These are phyloP conservation scores for Dianthus caryophyllus DNA, from an alignment of 148 eudicot genomes.

Conservation along the genomic window DNA sequence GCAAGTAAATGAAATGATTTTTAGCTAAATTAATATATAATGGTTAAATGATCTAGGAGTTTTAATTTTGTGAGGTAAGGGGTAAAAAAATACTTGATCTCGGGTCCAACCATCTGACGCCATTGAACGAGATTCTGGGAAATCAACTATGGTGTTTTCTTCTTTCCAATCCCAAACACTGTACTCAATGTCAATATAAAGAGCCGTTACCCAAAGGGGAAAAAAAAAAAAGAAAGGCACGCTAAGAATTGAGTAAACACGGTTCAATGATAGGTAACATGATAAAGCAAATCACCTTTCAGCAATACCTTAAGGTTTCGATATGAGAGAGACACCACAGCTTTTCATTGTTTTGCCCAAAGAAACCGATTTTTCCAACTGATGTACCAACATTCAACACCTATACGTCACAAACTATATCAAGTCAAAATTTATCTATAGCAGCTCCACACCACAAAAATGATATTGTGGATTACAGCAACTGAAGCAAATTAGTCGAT, in stretches of 20 bases:
- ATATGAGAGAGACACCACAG: constrained; percentile 92
- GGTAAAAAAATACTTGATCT: constrained; percentile 50
- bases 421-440: neutral
- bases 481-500: neutral
- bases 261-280: neutral
- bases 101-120: constrained; percentile 76
- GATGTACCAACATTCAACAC: constrained; percentile 93
- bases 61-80: neutral
- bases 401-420: constrained; percentile 28
- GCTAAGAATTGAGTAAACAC: neutral
- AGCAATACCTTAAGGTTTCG: constrained; percentile 79
- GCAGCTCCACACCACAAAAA: neutral
- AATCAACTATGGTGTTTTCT: constrained; percentile 47
- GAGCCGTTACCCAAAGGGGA: neutral
- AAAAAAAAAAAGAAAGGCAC: neutral
- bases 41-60: neutral
- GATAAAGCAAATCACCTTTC: constrained; percentile 16
- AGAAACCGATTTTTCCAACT: constrained; percentile 80
- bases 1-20: constrained; percentile 13
- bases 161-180: constrained; percentile 92
- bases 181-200: constrained; percentile 15
- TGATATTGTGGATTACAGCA: neutral
- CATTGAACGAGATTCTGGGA: constrained; percentile 67
- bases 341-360: constrained; percentile 58
- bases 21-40: neutral